Evolutionary conservation across 2,329 filamentous ascomycete species (phyloP), one percentile per base, ranked within the genome.

Genomic region (Cyphellophora attinorum): DNA sequence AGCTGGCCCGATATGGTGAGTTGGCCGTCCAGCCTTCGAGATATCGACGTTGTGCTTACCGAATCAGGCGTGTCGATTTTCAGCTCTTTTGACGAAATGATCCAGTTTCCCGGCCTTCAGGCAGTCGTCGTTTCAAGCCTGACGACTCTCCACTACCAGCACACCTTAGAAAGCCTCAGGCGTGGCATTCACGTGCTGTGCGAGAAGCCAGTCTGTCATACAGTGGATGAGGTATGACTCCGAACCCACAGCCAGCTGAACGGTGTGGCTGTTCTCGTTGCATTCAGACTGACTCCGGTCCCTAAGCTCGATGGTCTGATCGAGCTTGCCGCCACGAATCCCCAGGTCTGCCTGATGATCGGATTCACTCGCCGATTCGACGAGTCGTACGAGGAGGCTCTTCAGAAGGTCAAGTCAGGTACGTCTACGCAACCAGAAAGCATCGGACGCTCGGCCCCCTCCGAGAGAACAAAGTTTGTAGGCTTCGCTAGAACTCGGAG

Each of bases 131-230:
- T 70, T 11, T 60, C 64, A 2, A 63, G 63, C 1, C 71, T 69
- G 10, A 70, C 69, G 1, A 72, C 61, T 1, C 57, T 67, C 10
- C 74, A 78, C 44, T 72, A 72, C 0, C 61, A 72, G 42, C 68
- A 77, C 44, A 64, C 72, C 2, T 69, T 74, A 47, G 64, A 67
- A 44, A 71, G 71, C 8, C 74, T 77, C 33, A 52, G 70, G 33
- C 60, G 59, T 6, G 61, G 67, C 28, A 62, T 68, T 45, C 73
- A 77, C 45, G 70, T 76, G 0, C 53, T 76, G 11, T 75, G 70
- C 46, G 73, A 77, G 58, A 76, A 76, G 58, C 73, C 72, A 2
- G 50, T 75, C 27, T 10, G 30, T 4, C 31, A 39, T 21, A 35
- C 36, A 8, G 36, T 34, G 11, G 36, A 39, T 25, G 21, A 39